These are phyloP conservation scores for Xylaria intraflava DNA, from an alignment of 495 filamentous ascomycete genomes.

Conservation along the genomic window DNA sequence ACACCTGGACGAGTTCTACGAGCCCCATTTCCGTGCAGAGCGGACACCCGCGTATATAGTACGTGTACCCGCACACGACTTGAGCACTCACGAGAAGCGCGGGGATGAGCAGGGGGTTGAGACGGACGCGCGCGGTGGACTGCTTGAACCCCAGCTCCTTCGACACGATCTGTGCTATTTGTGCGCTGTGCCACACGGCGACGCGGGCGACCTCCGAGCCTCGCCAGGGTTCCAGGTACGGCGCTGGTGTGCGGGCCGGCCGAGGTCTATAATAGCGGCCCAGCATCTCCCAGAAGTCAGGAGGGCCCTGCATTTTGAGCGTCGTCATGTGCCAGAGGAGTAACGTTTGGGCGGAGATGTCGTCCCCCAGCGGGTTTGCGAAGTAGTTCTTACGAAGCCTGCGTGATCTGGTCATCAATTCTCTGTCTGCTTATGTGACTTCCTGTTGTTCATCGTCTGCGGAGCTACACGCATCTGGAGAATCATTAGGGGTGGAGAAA, in stretches of 20 bases:
- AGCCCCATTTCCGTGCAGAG: slow-evolving; percentile 7
- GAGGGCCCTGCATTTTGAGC: slow-evolving; percentile 19
- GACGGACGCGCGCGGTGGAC: background rate
- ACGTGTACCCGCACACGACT: slow-evolving; percentile 14
- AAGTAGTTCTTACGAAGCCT: slow-evolving; percentile 8
- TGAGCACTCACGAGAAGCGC: slow-evolving; percentile 22
- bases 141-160: background rate
- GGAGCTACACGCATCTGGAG: too few relatives aligned
- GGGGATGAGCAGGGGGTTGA: slow-evolving; percentile 20
- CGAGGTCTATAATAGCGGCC: background rate
- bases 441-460: too few relatives aligned
- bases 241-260: background rate
- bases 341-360: slow-evolving; percentile 13
- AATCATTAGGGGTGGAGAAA: too few relatives aligned
- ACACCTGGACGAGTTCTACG: slow-evolving; percentile 12
- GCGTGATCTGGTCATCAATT: background rate
- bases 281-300: slow-evolving; percentile 5
- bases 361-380: background rate
- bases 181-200: slow-evolving; percentile 18
- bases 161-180: slow-evolving; percentile 16
- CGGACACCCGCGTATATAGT: slow-evolving; percentile 13
- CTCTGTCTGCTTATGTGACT: background rate
- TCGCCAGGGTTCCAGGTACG: slow-evolving; percentile 13
- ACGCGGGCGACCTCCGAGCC: slow-evolving; percentile 5
- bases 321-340: slow-evolving; percentile 21